Evolutionary conservation across 2,329 filamentous ascomycete genomes (phyloP).

Genomic region (Biscogniauxia mediterranea): DNA sequence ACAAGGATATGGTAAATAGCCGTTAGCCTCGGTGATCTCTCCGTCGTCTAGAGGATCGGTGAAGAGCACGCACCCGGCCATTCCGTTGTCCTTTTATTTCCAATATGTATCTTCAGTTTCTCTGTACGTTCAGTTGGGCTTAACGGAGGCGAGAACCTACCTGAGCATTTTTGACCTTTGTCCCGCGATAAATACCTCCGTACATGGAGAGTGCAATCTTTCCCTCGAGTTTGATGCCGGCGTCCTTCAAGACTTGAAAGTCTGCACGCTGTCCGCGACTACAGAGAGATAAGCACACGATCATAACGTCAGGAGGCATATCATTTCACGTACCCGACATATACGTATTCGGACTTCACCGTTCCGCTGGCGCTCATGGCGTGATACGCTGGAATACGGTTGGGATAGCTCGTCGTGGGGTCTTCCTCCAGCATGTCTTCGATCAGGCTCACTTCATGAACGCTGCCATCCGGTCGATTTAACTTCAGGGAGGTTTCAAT

Average conservation of each 20-base stretch:
- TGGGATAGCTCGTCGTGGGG: slow-evolving; percentile 8
- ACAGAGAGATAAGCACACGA: background rate
- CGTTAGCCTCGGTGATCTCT: slow-evolving; percentile 7
- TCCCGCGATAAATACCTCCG: slow-evolving; percentile 6
- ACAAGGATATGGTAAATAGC: slow-evolving; percentile 9
- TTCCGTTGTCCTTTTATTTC: slow-evolving; percentile 7
- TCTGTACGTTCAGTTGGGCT: background rate
- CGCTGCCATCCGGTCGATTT: slow-evolving; percentile 7
- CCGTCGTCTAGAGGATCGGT: slow-evolving; percentile 9
- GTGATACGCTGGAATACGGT: slow-evolving; percentile 9
- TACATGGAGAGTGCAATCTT: slow-evolving; percentile 9
- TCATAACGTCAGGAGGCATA: background rate
- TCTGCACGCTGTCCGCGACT: slow-evolving; percentile 6
- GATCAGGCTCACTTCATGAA: slow-evolving; percentile 7
- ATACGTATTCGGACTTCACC: slow-evolving; percentile 5
- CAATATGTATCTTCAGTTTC: background rate
- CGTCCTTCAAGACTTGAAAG: slow-evolving; percentile 8
- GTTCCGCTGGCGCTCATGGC: slow-evolving; percentile 9
- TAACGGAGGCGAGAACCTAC: background rate
- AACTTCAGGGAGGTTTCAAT: slow-evolving; percentile 8
- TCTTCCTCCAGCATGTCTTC: slow-evolving; percentile 8
- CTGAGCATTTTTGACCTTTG: slow-evolving; percentile 11
- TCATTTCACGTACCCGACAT: slow-evolving; percentile 6
- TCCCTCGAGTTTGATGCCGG: slow-evolving; percentile 7
- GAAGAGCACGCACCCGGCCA: slow-evolving; percentile 7